Conservation (phyloP, 2,329 filamentous ascomycete genomes). For the Fusarium torulosum region DNA sequence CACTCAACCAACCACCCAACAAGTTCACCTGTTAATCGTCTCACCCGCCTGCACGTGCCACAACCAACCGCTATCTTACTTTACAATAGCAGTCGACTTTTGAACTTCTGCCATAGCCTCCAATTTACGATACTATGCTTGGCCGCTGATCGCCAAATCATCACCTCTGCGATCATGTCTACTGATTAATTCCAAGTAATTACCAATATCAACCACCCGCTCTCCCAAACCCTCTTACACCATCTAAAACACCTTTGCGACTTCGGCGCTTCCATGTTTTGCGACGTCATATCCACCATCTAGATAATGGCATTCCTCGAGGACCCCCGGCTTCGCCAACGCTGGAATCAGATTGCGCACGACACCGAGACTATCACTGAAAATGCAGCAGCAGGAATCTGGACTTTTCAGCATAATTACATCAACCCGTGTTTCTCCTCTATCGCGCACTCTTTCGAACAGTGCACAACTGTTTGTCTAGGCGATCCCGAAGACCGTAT, state of each 20-base stretch:
- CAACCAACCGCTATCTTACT: constrained; percentile 34
- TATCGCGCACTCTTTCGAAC: constrained; percentile 74
- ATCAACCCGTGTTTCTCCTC: constrained; percentile 82
- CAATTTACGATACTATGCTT: constrained; percentile 30
- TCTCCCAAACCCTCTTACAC: constrained; percentile 2
- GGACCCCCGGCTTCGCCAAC: constrained; percentile 91
- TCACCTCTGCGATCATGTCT: constrained; percentile 36
- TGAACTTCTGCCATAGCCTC: constrained; percentile 36
- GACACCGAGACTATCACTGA: constrained; percentile 93
- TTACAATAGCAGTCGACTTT: constrained; percentile 29
- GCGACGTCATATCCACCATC: constrained; percentile 49
- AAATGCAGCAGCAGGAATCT: constrained; percentile 90
- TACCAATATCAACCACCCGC: background rate
- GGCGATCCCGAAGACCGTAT: constrained; percentile 80
- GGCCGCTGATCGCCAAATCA: constrained; percentile 23
- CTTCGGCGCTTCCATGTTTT: constrained; percentile 35
- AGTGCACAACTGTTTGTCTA: constrained; percentile 77
- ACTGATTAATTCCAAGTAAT: constrained; percentile 13
- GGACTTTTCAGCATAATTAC: constrained; percentile 88
- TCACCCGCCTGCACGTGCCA: constrained; percentile 48
- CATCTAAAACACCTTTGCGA: constrained; percentile 9
- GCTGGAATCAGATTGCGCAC: constrained; percentile 91
- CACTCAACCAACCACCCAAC: constrained; percentile 47
- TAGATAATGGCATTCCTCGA: constrained; percentile 71
- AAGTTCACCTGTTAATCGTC: constrained; percentile 38